Percentiles rank a stretch among this genome's conserved stretches.
These are phyloP conservation scores for Ceratocystis alfenasii DNA, from an alignment of 2,329 filamentous ascomycete species.

Conservation along the genomic window DNA sequence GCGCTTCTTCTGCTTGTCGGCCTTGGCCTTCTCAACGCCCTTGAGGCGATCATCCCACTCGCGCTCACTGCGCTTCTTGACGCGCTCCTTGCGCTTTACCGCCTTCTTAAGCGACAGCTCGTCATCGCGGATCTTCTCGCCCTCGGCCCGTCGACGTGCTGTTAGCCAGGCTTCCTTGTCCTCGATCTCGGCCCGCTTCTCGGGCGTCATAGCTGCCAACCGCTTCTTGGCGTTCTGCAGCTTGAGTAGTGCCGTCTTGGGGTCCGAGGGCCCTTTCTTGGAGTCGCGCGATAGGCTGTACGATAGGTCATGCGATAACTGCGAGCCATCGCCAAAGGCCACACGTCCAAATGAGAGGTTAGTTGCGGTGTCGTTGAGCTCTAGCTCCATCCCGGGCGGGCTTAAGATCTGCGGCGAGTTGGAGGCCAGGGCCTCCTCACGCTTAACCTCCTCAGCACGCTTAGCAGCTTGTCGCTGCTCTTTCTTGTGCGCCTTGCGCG, in stretches of 20 bases:
- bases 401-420: conserved; percentile 51
- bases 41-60: conserved; percentile 69
- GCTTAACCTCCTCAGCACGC: conserved; percentile 60
- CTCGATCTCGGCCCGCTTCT: conserved; percentile 73
- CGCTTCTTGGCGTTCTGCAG: conserved; percentile 78
- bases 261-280: conserved; percentile 72
- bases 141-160: conserved; percentile 76
- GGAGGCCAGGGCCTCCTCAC: conserved; percentile 51
- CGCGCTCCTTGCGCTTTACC: conserved; percentile 79
- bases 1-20: conserved; percentile 69
- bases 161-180: conserved; percentile 93
- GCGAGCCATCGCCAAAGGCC: conserved; percentile 76
- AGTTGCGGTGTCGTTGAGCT: conserved; percentile 34
- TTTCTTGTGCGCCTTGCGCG: conserved; percentile 80
- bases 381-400: conserved; percentile 34
- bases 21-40: conserved; percentile 62
- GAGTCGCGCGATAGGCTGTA: conserved; percentile 43
- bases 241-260: conserved; percentile 73
- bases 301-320: conserved; percentile 61
- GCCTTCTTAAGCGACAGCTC: conserved; percentile 83
- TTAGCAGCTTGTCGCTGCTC: conserved; percentile 65
- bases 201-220: conserved; percentile 59
- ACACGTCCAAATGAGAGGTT: conserved; percentile 83
- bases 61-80: conserved; percentile 82
- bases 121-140: conserved; percentile 80